Percentiles rank a stretch among this genome's conserved stretches.
Conservation (phyloP, 1,284 basidiomycete species). For the Mycosarcoma mackinlayi region DNA sequence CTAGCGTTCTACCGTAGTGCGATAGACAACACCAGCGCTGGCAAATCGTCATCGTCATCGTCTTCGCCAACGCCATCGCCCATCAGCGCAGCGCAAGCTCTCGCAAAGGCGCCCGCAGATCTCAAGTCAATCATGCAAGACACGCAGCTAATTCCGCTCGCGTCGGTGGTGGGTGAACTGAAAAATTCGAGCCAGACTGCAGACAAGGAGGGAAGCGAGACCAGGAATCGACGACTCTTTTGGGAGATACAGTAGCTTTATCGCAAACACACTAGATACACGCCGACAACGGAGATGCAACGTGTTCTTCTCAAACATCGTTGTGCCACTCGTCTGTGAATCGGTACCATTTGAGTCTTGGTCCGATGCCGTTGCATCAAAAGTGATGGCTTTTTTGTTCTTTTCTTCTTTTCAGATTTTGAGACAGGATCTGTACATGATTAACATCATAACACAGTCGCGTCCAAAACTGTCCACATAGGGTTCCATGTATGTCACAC, state of each 20-base stretch:
- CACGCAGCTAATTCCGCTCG: constrained; percentile 20
- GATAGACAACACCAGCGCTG: neutral
- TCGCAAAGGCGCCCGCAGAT: neutral
- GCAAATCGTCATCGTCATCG: neutral
- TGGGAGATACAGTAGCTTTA: constrained; percentile 25
- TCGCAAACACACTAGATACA: neutral
- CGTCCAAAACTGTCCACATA: too few relatives aligned
- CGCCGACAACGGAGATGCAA: too few relatives aligned
- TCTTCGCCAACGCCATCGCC: neutral
- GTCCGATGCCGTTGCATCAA: too few relatives aligned
- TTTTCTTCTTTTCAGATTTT: too few relatives aligned
- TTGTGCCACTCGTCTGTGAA: too few relatives aligned
- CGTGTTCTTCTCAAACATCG: too few relatives aligned
- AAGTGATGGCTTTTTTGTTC: too few relatives aligned
- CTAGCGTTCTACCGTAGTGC: constrained; percentile 26
- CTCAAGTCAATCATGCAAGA: constrained; percentile 3
- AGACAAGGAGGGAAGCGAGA: neutral
- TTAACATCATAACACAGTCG: too few relatives aligned
- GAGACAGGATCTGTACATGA: too few relatives aligned
- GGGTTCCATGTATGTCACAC: too few relatives aligned
- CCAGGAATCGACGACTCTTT: constrained; percentile 16
- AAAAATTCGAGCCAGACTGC: constrained; percentile 9
- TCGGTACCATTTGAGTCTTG: too few relatives aligned
- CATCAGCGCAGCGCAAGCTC: neutral
- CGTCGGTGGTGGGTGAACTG: constrained; percentile 3